Percentiles rank a stretch among this genome's conserved stretches.
Evolutionary conservation across 2,329 filamentous ascomycete genomes (phyloP).

Genomic region (Acarospora socialis): DNA sequence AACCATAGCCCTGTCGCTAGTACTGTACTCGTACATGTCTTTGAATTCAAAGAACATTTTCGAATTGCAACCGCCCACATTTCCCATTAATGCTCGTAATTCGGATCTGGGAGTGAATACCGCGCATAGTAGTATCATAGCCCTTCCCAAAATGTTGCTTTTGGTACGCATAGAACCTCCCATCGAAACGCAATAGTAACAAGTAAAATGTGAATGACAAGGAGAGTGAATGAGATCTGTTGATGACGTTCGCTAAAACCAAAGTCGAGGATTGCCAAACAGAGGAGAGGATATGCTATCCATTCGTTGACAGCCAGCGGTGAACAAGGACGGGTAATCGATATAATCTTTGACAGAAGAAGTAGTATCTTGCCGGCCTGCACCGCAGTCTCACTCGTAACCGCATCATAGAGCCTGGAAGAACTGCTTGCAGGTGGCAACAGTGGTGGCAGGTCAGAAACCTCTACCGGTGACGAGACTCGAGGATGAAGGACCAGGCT

Average conservation of each 20-base stretch:
- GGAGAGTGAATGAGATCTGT: conserved; percentile 26
- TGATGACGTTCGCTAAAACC: conserved; percentile 21
- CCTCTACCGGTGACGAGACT: conserved; percentile 36
- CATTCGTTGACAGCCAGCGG: conserved; percentile 53
- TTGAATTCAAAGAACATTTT: too few species aligned
- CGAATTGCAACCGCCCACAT: too few species aligned
- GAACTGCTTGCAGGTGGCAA: conserved; percentile 15
- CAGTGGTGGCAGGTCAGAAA: conserved; percentile 18
- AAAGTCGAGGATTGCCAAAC: conserved; percentile 53
- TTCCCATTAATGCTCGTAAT: too few species aligned
- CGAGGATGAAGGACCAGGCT: conserved; percentile 38
- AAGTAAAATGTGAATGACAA: conserved; percentile 33
- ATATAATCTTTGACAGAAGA: conserved; percentile 55
- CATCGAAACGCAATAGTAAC: conserved; percentile 28
- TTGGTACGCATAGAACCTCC: conserved; percentile 20
- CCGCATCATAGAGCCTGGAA: conserved; percentile 17
- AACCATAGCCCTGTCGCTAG: too few species aligned
- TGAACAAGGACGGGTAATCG: conserved; percentile 53
- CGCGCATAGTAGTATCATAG: conserved; percentile 6
- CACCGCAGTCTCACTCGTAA: conserved; percentile 22
- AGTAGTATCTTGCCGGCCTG: conserved; percentile 40
- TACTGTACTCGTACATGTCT: too few species aligned
- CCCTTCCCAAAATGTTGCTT: conserved; percentile 6
- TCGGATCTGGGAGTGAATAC: too few species aligned
- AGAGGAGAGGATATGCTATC: conserved; percentile 52